phyloP scores from a whole-genome alignment of 176 grass and related monocot genomes.

The Carex scoparia region DNA sequence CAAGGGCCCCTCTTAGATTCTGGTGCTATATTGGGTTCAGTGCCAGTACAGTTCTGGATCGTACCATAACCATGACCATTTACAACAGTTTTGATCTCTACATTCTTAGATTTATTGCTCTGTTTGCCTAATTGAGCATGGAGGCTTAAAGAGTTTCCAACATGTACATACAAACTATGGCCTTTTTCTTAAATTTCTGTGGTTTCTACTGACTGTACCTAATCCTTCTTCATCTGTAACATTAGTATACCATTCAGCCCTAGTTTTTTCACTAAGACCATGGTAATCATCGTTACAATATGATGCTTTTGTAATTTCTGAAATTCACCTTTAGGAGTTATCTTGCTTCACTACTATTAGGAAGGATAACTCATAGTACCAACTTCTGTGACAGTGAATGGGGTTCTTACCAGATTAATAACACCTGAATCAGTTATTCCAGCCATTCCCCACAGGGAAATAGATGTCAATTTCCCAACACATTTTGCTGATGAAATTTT shows the following conservation, averaged over 20 bases:
- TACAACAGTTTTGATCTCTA: neutral
- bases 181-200: neutral
- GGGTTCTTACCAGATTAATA: conserved; percentile 55
- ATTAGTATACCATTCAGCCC: neutral
- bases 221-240: neutral
- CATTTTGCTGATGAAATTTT: conserved; percentile 67
- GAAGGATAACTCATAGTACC: neutral
- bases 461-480: conserved; percentile 56
- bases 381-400: neutral
- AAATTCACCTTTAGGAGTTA: neutral
- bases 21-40: neutral
- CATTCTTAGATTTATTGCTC: neutral
- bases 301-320: neutral
- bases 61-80: neutral
- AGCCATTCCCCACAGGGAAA: conserved; percentile 85
- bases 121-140: neutral
- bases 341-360: neutral
- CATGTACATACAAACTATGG: neutral
- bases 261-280: neutral
- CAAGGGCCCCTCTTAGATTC: neutral
- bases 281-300: neutral
- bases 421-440: conserved; percentile 86
- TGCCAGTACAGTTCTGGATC: neutral
- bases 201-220: neutral
- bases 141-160: neutral